These are phyloP conservation scores for Colletotrichum sansevieriae DNA, from an alignment of 2,329 filamentous ascomycete genomes.

Conservation along the genomic window DNA sequence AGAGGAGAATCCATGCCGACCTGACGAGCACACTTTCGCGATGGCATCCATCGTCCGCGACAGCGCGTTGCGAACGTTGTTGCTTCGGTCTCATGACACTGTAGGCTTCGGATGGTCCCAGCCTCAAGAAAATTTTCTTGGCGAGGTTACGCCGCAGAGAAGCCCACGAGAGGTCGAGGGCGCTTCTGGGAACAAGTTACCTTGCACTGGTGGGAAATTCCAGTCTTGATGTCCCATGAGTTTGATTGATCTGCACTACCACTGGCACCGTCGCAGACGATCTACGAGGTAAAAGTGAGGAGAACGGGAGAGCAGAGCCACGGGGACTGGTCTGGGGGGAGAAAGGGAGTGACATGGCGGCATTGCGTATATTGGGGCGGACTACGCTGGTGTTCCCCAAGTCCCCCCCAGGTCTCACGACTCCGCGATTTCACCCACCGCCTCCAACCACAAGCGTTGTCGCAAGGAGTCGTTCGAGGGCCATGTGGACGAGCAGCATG, in stretches of 20 bases:
- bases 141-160: slow-evolving; percentile 7
- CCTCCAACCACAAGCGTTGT: not conserved
- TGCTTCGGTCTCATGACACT: slow-evolving; percentile 6
- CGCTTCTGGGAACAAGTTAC: not conserved
- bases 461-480: slow-evolving; percentile 8
- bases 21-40: not conserved
- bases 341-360: not conserved
- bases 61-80: not conserved
- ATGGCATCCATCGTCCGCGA: not conserved
- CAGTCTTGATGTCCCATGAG: not conserved
- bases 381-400: not conserved
- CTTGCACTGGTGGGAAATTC: not conserved
- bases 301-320: slow-evolving; percentile 4
- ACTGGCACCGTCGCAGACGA: slow-evolving; percentile 13
- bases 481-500: slow-evolving; percentile 23
- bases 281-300: slow-evolving; percentile 22
- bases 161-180: slow-evolving; percentile 4
- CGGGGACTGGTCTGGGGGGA: slow-evolving; percentile 4
- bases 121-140: not conserved
- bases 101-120: slow-evolving; percentile 5
- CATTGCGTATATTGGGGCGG: not conserved
- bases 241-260: slow-evolving; percentile 14
- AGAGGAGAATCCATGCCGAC: not conserved
- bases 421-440: slow-evolving; percentile 21
- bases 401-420: slow-evolving; percentile 24